Conservation (phyloP, 805 yeast species). For the Monosporozyma unispora region DNA sequence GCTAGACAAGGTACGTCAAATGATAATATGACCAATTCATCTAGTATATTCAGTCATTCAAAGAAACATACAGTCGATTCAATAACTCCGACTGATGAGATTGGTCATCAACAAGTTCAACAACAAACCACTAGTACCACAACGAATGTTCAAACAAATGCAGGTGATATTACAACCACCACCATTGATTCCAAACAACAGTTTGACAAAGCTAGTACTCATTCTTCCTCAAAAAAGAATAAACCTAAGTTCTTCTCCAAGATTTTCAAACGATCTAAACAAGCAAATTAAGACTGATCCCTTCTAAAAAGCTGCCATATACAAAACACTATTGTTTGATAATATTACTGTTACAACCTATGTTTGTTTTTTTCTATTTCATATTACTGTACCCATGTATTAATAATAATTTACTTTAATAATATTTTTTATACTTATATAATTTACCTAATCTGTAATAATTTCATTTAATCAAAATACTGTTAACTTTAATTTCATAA, state of each 20-base stretch:
- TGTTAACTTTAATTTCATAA: background rate
- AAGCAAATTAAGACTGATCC: background rate
- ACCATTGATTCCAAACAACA: background rate
- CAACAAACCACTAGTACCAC: background rate
- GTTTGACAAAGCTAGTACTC: background rate
- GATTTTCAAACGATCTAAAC: conserved; percentile 9
- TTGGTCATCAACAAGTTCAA: background rate
- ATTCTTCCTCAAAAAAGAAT: conserved; percentile 1
- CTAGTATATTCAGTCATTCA: conserved; percentile 9
- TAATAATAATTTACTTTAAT: background rate
- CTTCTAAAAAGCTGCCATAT: background rate
- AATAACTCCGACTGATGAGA: conserved; percentile 1
- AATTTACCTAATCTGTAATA: background rate
- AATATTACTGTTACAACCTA: background rate
- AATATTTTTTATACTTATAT: background rate
- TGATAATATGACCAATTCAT: conserved; percentile 3
- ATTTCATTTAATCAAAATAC: background rate
- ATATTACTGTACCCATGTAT: background rate
- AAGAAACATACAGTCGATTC: conserved; percentile 2
- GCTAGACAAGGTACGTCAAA: conserved; percentile 1
- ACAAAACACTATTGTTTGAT: background rate
- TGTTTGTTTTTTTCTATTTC: background rate
- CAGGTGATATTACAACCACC: background rate
- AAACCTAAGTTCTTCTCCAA: conserved; percentile 8
- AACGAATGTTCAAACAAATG: background rate